These are phyloP conservation scores for Penicillium sp. DNA, from an alignment of 2,329 filamentous ascomycete genomes.

Conservation along the genomic window DNA sequence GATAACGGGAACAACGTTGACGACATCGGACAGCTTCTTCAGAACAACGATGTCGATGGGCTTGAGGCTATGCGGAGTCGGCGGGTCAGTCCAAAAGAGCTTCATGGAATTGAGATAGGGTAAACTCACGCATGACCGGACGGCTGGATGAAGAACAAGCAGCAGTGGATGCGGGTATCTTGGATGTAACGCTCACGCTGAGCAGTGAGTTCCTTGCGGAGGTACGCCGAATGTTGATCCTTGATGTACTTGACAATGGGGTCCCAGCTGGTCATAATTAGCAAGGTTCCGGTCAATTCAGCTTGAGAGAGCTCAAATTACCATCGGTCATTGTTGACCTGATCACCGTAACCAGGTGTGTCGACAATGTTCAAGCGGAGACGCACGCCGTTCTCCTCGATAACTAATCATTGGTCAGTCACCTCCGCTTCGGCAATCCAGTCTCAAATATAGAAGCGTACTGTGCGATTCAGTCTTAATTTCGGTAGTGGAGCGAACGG, in stretches of 20 bases:
- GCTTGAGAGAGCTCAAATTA: slow-evolving; percentile 27
- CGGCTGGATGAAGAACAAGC: slow-evolving; percentile 98
- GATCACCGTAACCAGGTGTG: slow-evolving; percentile 94
- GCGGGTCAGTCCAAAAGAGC: slow-evolving; percentile 1
- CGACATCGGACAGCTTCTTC: slow-evolving; percentile 98
- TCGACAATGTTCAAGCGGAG: slow-evolving; percentile 98
- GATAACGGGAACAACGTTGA: slow-evolving; percentile 98
- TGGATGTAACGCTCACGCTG: slow-evolving; percentile 99
- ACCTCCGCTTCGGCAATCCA: slow-evolving; percentile 1
- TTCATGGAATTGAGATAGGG: neutral
- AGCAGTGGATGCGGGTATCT: slow-evolving; percentile 99
- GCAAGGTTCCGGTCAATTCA: slow-evolving; percentile 5
- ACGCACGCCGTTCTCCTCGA: slow-evolving; percentile 98
- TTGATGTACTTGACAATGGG: slow-evolving; percentile 99
- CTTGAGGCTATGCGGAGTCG: slow-evolving; percentile 60
- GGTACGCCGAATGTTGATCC: slow-evolving; percentile 98
- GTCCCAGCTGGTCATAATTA: slow-evolving; percentile 66
- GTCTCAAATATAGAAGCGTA: slow-evolving; percentile 32
- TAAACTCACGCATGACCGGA: slow-evolving; percentile 74
- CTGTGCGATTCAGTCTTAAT: slow-evolving; percentile 95
- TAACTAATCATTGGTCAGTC: slow-evolving; percentile 52
- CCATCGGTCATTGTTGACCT: slow-evolving; percentile 99
- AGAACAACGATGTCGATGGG: slow-evolving; percentile 98
- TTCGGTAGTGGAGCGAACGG: slow-evolving; percentile 91
- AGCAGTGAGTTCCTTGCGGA: slow-evolving; percentile 97